Conservation (phyloP, 1,284 basidiomycete genomes). For the Ganoderma multipileum region DNA sequence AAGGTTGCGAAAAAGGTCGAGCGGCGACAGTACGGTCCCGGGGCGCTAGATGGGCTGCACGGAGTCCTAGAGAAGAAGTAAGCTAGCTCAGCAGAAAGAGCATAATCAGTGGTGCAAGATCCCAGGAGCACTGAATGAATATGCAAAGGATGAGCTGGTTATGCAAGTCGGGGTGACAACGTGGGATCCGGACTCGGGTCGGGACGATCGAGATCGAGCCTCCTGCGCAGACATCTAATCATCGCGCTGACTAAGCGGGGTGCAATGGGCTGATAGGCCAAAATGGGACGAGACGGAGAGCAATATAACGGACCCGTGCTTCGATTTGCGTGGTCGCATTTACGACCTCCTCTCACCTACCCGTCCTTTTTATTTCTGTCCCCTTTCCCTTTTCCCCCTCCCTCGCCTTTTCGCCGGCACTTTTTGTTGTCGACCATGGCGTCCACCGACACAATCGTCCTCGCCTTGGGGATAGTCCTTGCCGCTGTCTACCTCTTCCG, state of each 20-base stretch:
- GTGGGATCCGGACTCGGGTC: too few relatives aligned
- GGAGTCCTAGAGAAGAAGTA: background rate
- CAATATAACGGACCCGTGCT: slow-evolving; percentile 22
- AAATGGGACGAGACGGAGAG: slow-evolving; percentile 12
- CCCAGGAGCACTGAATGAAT: background rate
- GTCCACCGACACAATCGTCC: slow-evolving; percentile 69
- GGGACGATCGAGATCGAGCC: background rate
- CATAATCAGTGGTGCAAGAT: background rate
- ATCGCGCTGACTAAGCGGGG: slow-evolving; percentile 22
- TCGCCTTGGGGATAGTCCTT: slow-evolving; percentile 72
- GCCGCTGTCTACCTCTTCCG: slow-evolving; percentile 82
- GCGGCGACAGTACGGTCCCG: too few relatives aligned
- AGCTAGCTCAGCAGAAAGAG: background rate
- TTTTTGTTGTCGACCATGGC: slow-evolving; percentile 50
- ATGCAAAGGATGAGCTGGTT: background rate
- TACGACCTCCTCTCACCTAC: slow-evolving; percentile 12
- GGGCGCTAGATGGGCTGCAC: background rate
- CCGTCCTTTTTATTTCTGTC: slow-evolving; percentile 23
- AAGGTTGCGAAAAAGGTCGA: background rate
- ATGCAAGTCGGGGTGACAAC: slow-evolving; percentile 1
- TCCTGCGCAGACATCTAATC: background rate
- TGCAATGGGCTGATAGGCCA: slow-evolving; percentile 19
- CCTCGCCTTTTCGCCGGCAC: slow-evolving; percentile 37
- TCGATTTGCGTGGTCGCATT: slow-evolving; percentile 11
- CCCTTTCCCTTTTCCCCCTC: slow-evolving; percentile 17